These are phyloP conservation scores for Schwanniomyces sp. DNA, from an alignment of 805 yeast species.

Conservation along the genomic window DNA sequence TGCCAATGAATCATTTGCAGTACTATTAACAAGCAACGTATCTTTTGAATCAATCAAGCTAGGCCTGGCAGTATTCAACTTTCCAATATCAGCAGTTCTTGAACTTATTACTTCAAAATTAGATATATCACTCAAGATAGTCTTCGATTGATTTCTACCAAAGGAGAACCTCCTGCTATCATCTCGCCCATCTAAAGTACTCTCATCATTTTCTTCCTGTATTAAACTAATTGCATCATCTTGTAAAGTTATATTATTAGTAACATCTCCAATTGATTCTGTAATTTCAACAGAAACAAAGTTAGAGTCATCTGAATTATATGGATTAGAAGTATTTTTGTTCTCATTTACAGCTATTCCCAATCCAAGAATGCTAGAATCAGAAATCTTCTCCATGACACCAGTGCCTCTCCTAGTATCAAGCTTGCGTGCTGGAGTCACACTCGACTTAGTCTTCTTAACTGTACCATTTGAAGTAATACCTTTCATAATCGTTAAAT, in stretches of 20 bases:
- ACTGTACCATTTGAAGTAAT: constrained; percentile 10
- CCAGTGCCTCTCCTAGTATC: constrained; percentile 11
- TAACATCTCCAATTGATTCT: constrained; percentile 11
- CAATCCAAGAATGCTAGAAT: constrained; percentile 28
- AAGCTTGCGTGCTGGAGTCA: background rate
- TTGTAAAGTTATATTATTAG: constrained; percentile 12
- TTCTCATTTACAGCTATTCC: constrained; percentile 16
- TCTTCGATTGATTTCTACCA: constrained; percentile 10
- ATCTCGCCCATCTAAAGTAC: constrained; percentile 16
- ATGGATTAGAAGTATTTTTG: background rate
- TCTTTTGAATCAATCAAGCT: constrained; percentile 27
- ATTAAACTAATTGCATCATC: constrained; percentile 20
- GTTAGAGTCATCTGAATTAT: constrained; percentile 1
- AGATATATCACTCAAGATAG: constrained; percentile 21
- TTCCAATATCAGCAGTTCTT: constrained; percentile 28
- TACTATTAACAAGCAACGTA: constrained; percentile 16
- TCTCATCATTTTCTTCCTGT: constrained; percentile 14
- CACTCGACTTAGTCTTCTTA: constrained; percentile 1
- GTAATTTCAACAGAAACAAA: constrained; percentile 20
- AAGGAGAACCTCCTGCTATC: constrained; percentile 1
- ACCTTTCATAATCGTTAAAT: constrained; percentile 4
- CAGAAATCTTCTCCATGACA: constrained; percentile 19
- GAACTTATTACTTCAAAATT: constrained; percentile 27
- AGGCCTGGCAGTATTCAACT: constrained; percentile 20
- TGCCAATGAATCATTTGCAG: constrained; percentile 16